phyloP scores from a whole-genome alignment of 805 yeast genomes.

The Kuraishia ogatae region DNA sequence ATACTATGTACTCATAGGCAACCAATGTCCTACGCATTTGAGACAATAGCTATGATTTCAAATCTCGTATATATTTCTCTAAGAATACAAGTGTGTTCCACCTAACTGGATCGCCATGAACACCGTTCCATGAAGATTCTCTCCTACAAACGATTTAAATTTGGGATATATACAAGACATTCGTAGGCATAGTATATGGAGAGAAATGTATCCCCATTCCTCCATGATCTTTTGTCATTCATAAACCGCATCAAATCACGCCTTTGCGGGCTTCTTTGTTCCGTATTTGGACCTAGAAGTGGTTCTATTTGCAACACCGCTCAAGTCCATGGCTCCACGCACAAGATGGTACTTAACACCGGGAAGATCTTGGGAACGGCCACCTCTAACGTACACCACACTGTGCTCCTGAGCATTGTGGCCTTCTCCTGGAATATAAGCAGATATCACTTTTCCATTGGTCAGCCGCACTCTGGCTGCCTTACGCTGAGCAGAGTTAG shows the following conservation, averaged over 20 bases:
- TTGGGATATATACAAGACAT: not conserved
- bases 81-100: too few species aligned
- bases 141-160: not conserved
- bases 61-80: too few species aligned
- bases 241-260: not conserved
- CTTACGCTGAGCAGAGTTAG: conserved; percentile 96
- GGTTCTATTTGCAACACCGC: conserved; percentile 89
- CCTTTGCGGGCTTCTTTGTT: conserved; percentile 69
- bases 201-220: too few species aligned
- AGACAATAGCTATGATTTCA: too few species aligned
- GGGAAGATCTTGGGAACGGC: conserved; percentile 95
- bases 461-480: conserved; percentile 91
- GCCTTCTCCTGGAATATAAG: conserved; percentile 97
- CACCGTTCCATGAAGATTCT: not conserved
- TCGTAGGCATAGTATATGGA: not conserved
- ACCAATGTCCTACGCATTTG: too few species aligned
- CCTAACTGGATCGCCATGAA: not conserved
- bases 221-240: not conserved
- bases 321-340: conserved; percentile 88
- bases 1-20: too few species aligned
- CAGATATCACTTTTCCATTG: conserved; percentile 82
- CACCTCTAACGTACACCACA: conserved; percentile 95
- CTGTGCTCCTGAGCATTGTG: conserved; percentile 98
- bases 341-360: conserved; percentile 94
- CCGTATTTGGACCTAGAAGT: conserved; percentile 93